phyloP scores from a whole-genome alignment of 2,329 filamentous ascomycete species.

The Neurospora sp. region DNA sequence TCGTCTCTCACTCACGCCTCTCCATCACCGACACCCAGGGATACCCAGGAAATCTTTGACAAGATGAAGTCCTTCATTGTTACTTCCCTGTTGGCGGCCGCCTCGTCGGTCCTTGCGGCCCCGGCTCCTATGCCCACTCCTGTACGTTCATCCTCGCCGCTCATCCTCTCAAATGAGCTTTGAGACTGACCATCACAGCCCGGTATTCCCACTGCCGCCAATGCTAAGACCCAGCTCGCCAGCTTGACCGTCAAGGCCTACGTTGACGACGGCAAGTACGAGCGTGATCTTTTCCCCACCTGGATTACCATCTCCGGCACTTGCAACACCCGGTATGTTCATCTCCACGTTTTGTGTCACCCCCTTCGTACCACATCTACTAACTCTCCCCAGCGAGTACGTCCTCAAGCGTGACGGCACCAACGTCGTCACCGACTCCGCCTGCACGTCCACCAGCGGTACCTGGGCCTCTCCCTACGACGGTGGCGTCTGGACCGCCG shows the following conservation, averaged over 20 bases:
- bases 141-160: conserved; percentile 8
- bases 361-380: not conserved
- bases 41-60: not conserved
- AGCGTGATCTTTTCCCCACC: conserved; percentile 59
- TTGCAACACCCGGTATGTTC: conserved; percentile 55
- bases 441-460: conserved; percentile 56
- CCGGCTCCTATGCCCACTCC: conserved; percentile 21
- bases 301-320: conserved; percentile 56
- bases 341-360: not conserved
- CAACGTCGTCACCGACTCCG: conserved; percentile 45
- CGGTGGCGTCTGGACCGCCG: conserved; percentile 57
- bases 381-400: conserved; percentile 37
- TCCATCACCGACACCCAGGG: not conserved
- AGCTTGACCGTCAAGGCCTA: conserved; percentile 47
- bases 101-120: conserved; percentile 8
- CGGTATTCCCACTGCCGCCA: conserved; percentile 50
- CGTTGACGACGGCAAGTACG: conserved; percentile 47
- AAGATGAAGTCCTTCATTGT: conserved; percentile 16
- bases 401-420: conserved; percentile 67
- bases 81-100: conserved; percentile 10
- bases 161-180: not conserved
- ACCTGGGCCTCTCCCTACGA: conserved; percentile 67
- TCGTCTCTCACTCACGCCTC: not conserved
- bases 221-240: conserved; percentile 48
- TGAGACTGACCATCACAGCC: conserved; percentile 28